Conservation (phyloP, 805 yeast species). For the Blastobotrys mokoenaii region DNA sequence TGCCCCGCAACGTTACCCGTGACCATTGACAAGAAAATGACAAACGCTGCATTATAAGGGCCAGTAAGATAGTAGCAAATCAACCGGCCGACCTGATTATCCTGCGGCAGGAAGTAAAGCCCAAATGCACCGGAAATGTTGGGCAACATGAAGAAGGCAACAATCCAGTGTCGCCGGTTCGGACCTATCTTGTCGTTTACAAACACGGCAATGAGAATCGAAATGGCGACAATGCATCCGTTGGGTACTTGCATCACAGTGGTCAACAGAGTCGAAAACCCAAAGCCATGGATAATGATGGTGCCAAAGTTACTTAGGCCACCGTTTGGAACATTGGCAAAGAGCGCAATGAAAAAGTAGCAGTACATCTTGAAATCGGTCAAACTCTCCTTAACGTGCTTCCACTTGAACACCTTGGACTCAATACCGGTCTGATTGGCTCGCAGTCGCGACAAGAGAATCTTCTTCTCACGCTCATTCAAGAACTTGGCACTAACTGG, state of each 20-base stretch:
- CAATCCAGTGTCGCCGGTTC: slow-evolving; percentile 12
- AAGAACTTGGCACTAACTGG: slow-evolving; percentile 35
- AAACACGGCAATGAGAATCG: slow-evolving; percentile 19
- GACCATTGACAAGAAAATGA: slow-evolving; percentile 16
- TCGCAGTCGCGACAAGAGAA: slow-evolving; percentile 46
- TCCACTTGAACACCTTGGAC: slow-evolving; percentile 43
- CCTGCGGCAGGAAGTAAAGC: slow-evolving; percentile 34
- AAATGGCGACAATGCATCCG: slow-evolving; percentile 35
- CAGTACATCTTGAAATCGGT: slow-evolving; percentile 44
- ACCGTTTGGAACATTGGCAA: slow-evolving; percentile 44
- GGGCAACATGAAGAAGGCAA: slow-evolving; percentile 28
- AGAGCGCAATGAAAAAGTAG: slow-evolving; percentile 33
- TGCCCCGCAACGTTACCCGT: slow-evolving; percentile 47
- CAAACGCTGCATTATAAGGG: slow-evolving; percentile 21
- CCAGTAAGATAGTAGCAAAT: slow-evolving; percentile 32
- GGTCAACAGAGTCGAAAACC: slow-evolving; percentile 34
- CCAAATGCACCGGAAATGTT: slow-evolving; percentile 29
- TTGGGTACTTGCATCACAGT: slow-evolving; percentile 39
- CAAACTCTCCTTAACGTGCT: slow-evolving; percentile 46
- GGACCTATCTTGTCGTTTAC: slow-evolving; percentile 3
- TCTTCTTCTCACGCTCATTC: slow-evolving; percentile 32
- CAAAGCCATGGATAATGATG: slow-evolving; percentile 38
- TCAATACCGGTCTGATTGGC: slow-evolving; percentile 52
- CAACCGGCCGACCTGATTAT: slow-evolving; percentile 29
- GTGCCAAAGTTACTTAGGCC: slow-evolving; percentile 32